Evolutionary conservation across 768 basidiomycete species (phyloP).

Genomic region (Cubamyces sp.): DNA sequence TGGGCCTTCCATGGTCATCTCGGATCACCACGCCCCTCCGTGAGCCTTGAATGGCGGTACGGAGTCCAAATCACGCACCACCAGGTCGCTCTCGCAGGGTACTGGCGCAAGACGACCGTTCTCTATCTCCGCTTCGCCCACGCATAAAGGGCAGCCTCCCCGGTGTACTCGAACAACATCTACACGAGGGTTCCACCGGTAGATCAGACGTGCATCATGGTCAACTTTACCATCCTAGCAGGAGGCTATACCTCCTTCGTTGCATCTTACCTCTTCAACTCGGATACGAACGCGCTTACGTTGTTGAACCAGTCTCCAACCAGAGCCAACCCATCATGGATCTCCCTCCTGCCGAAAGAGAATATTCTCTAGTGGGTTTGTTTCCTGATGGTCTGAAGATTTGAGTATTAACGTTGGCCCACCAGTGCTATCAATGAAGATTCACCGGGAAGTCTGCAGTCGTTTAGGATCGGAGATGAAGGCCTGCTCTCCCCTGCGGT

Average conservation of each 20-base stretch:
- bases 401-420: background rate
- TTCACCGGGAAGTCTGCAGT: slow-evolving; percentile 49
- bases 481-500: slow-evolving; percentile 50
- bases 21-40: slow-evolving; percentile 12
- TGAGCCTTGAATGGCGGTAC: slow-evolving; percentile 5
- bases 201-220: slow-evolving; percentile 45
- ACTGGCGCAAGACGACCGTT: background rate
- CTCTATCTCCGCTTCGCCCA: background rate
- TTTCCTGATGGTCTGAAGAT: background rate
- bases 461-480: slow-evolving; percentile 50
- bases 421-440: slow-evolving; percentile 63
- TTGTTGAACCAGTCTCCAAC: slow-evolving; percentile 52
- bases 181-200: no score
- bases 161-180: no score
- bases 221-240: slow-evolving; percentile 68
- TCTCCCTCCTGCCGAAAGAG: slow-evolving; percentile 54
- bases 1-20: slow-evolving; percentile 14
- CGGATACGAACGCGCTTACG: slow-evolving; percentile 50
- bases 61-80: background rate
- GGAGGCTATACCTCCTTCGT: slow-evolving; percentile 66
- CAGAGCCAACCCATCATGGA: slow-evolving; percentile 63
- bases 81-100: background rate
- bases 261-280: slow-evolving; percentile 65
- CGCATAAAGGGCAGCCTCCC: background rate
- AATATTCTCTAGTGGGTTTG: slow-evolving; percentile 62